Evolutionary conservation across 2,329 filamentous ascomycete genomes (phyloP).

Genomic region (Pyricularia grisea): DNA sequence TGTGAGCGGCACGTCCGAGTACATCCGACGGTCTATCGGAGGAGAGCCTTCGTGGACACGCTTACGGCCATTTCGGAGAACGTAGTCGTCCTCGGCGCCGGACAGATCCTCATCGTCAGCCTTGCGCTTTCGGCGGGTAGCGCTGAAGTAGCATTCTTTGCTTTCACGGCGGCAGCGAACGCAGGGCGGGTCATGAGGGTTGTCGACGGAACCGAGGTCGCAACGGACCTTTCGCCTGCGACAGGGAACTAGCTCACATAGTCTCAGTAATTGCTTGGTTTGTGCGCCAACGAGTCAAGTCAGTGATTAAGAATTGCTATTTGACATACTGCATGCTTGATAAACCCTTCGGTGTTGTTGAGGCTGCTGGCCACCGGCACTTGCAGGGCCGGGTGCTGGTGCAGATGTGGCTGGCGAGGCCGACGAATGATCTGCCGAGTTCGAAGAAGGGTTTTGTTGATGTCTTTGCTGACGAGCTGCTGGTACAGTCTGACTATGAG

Average conservation of each 20-base stretch:
- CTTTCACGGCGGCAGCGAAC: conserved; percentile 88
- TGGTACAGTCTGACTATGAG: neutral
- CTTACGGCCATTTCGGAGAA: conserved; percentile 65
- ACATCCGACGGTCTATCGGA: conserved; percentile 32
- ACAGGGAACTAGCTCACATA: conserved; percentile 33
- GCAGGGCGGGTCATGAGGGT: conserved; percentile 88
- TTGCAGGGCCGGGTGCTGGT: conserved; percentile 24
- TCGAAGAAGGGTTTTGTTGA: neutral
- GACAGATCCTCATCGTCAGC: conserved; percentile 42
- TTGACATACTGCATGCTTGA: conserved; percentile 39
- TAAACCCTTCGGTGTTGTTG: conserved; percentile 46
- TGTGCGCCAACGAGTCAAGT: neutral
- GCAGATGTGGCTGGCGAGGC: conserved; percentile 8
- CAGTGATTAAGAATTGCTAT: neutral
- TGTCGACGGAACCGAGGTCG: conserved; percentile 71
- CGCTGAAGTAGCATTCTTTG: conserved; percentile 96
- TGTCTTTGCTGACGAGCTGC: neutral
- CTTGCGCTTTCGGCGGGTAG: conserved; percentile 87
- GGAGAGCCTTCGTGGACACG: conserved; percentile 40
- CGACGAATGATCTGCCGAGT: neutral
- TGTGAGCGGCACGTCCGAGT: conserved; percentile 50
- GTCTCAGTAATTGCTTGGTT: neutral
- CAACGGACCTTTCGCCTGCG: conserved; percentile 53
- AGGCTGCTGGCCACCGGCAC: neutral
- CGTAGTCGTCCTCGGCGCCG: conserved; percentile 51